Conservation (phyloP, 2,329 filamentous ascomycete genomes). For the Colletotrichum higginsianum region DNA sequence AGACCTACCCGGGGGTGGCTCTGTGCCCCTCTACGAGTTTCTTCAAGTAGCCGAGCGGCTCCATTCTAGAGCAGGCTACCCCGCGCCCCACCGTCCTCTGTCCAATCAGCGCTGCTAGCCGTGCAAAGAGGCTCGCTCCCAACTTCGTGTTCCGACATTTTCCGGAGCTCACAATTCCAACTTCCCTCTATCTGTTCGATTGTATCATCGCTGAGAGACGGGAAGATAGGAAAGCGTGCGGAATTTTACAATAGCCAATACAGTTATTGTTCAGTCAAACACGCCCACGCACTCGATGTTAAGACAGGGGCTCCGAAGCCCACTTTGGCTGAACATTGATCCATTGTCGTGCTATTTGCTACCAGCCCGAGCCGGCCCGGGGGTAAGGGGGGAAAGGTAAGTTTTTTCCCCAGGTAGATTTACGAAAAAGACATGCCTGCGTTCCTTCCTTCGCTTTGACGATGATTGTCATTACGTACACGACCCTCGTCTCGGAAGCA, state of each 20-base stretch:
- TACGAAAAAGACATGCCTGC: neutral
- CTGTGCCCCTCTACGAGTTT: slow-evolving; percentile 25
- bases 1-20: no score
- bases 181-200: neutral
- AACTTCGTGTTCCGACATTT: slow-evolving; percentile 38
- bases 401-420: neutral
- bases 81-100: slow-evolving; percentile 19
- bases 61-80: slow-evolving; percentile 29
- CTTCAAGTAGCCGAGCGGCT: slow-evolving; percentile 19
- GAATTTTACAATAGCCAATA: neutral
- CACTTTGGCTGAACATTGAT: slow-evolving; percentile 29
- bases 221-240: slow-evolving; percentile 2
- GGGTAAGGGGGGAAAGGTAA: neutral
- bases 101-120: slow-evolving; percentile 24
- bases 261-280: neutral
- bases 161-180: slow-evolving; percentile 30
- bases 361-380: neutral
- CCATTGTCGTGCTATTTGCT: slow-evolving; percentile 8
- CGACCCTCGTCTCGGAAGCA: neutral
- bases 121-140: slow-evolving; percentile 31
- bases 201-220: slow-evolving; percentile 9
- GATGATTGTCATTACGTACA: slow-evolving; percentile 31
- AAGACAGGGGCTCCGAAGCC: neutral
- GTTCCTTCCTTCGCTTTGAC: slow-evolving; percentile 24
- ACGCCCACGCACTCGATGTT: neutral